Evolutionary conservation across 2,329 filamentous ascomycete genomes (phyloP).

Genomic region (Beauveria sp.): DNA sequence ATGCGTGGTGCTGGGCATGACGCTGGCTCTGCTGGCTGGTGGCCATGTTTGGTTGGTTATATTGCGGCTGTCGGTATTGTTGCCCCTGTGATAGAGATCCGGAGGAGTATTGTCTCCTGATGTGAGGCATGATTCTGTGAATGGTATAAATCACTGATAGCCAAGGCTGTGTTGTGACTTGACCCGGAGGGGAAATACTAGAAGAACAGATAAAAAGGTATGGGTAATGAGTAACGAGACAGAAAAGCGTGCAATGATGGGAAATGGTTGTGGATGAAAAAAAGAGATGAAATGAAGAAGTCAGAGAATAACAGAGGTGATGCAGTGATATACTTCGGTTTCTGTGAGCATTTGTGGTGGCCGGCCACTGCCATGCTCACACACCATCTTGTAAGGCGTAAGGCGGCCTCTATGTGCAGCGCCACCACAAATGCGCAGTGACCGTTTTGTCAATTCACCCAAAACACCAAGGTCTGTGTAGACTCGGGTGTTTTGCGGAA

Average conservation of each 20-base stretch:
- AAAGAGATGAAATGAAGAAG: background rate
- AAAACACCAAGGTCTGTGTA: background rate
- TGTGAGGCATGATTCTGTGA: background rate
- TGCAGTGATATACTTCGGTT: background rate
- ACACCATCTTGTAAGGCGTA: background rate
- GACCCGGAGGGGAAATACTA: background rate
- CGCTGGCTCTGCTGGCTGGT: background rate
- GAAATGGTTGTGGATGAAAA: background rate
- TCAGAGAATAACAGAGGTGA: background rate
- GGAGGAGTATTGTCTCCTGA: background rate
- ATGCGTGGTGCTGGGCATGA: background rate
- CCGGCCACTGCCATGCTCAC: background rate
- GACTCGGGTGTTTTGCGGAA: no score
- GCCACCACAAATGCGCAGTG: background rate
- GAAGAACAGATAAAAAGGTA: background rate
- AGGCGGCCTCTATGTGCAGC: background rate
- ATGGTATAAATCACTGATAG: background rate
- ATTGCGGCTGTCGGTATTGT: background rate
- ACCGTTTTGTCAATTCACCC: background rate
- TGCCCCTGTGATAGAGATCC: background rate
- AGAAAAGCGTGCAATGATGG: background rate
- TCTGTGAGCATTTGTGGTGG: background rate
- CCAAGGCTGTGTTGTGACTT: background rate
- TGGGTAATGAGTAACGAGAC: background rate
- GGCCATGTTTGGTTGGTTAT: background rate